phyloP scores from a whole-genome alignment of 192 early-diverging fungal genomes.

The Entomortierella parvispora region DNA sequence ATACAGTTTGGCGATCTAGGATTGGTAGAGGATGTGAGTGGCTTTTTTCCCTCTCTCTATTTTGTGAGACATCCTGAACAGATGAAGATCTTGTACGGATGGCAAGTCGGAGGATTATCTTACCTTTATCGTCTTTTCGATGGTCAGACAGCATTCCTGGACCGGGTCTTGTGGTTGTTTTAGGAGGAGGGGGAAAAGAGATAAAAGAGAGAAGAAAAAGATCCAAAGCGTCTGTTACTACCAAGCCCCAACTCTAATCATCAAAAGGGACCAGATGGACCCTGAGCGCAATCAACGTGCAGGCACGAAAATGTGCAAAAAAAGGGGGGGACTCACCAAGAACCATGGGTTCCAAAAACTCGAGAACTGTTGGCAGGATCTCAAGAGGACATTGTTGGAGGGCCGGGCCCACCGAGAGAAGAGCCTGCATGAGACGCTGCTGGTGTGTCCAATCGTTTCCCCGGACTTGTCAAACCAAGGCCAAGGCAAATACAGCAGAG shows the following conservation, averaged over 20 bases:
- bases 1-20: constrained; percentile 45
- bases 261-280: too few relatives aligned
- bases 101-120: too few relatives aligned
- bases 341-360: constrained; percentile 33
- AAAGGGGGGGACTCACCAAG: constrained; percentile 44
- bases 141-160: constrained; percentile 26
- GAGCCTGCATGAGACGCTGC: constrained; percentile 46
- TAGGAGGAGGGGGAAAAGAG: too few relatives aligned
- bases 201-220: not conserved
- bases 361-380: constrained; percentile 15
- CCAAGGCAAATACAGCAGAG: not conserved
- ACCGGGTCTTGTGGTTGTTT: too few relatives aligned
- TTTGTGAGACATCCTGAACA: too few relatives aligned
- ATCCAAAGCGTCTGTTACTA: too few relatives aligned
- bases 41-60: too few relatives aligned
- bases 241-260: too few relatives aligned
- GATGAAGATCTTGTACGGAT: too few relatives aligned
- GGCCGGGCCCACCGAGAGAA: constrained; percentile 33
- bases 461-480: constrained; percentile 7
- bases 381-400: constrained; percentile 29
- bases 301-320: too few relatives aligned
- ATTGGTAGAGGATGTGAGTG: too few relatives aligned
- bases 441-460: constrained; percentile 40
- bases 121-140: constrained; percentile 38
- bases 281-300: too few relatives aligned